A percentile compares a stretch with the other conserved stretches of the same genome.
phyloP scores from a whole-genome alignment of 305 asterid genomes.

The Fraxinus dipetala region DNA sequence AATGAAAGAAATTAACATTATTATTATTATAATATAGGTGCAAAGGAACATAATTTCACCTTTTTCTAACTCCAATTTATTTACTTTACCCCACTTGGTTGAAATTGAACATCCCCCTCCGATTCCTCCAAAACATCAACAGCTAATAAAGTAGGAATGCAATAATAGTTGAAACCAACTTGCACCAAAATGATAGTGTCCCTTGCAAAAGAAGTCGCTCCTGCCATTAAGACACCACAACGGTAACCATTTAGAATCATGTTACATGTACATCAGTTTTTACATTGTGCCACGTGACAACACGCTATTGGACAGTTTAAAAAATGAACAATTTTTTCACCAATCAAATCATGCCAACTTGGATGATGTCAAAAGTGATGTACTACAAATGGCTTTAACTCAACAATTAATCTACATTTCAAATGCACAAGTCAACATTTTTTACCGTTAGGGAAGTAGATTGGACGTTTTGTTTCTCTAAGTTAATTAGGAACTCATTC shows the following conservation, averaged over 20 bases:
- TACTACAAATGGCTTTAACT: background rate
- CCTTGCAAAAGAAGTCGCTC: slow-evolving; percentile 30
- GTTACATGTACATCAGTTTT: background rate
- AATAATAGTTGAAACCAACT: slow-evolving; percentile 18
- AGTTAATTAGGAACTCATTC: background rate
- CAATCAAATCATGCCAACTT: background rate
- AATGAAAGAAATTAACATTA: background rate
- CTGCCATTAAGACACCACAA: slow-evolving; percentile 25
- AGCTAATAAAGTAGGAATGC: slow-evolving; percentile 20
- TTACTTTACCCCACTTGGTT: slow-evolving; percentile 7
- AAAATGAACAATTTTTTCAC: background rate
- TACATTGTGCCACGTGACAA: too few relatives aligned
- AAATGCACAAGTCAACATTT: background rate
- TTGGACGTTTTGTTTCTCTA: background rate
- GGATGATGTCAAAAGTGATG: background rate
- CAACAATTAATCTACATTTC: background rate
- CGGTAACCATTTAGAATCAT: background rate
- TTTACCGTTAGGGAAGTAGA: background rate
- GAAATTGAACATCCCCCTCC: slow-evolving; percentile 4
- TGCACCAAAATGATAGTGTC: slow-evolving; percentile 27
- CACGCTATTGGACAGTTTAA: background rate
- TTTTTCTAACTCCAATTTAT: slow-evolving; percentile 8
- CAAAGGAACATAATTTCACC: slow-evolving; percentile 17
- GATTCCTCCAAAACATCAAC: background rate
- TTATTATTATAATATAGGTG: background rate